phyloP scores from a whole-genome alignment of 306 rosid genomes.

The Gastrolobium villosum region DNA sequence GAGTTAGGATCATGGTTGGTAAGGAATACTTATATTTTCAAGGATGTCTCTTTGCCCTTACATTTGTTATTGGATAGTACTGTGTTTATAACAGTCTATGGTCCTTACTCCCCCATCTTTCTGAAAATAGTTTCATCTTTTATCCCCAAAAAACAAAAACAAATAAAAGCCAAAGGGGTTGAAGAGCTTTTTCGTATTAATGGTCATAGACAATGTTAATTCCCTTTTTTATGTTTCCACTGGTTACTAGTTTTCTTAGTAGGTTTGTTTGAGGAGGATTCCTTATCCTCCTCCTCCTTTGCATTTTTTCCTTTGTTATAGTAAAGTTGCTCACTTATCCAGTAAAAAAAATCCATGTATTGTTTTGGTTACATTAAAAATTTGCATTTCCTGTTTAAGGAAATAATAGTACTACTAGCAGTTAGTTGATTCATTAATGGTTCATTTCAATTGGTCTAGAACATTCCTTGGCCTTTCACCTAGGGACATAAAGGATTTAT shows the following conservation, averaged over 20 bases:
- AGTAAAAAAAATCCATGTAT: neutral
- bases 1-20: too few relatives aligned
- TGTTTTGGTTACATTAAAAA: neutral
- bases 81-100: too few relatives aligned
- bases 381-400: conserved; percentile 23
- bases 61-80: too few relatives aligned
- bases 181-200: neutral
- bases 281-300: neutral
- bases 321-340: neutral
- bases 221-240: neutral
- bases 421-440: neutral
- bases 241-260: neutral
- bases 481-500: neutral
- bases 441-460: neutral
- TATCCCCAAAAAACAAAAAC: too few relatives aligned
- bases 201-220: neutral
- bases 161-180: too few relatives aligned
- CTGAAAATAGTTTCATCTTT: too few relatives aligned
- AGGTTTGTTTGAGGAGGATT: neutral
- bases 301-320: neutral
- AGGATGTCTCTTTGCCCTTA: too few relatives aligned
- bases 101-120: too few relatives aligned
- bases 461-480: neutral
- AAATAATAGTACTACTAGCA: neutral
- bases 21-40: neutral